A percentile compares a stretch with the other conserved stretches of the same genome.
phyloP scores from a whole-genome alignment of 2,329 filamentous ascomycete species.

The Boeremia lycopersici region DNA sequence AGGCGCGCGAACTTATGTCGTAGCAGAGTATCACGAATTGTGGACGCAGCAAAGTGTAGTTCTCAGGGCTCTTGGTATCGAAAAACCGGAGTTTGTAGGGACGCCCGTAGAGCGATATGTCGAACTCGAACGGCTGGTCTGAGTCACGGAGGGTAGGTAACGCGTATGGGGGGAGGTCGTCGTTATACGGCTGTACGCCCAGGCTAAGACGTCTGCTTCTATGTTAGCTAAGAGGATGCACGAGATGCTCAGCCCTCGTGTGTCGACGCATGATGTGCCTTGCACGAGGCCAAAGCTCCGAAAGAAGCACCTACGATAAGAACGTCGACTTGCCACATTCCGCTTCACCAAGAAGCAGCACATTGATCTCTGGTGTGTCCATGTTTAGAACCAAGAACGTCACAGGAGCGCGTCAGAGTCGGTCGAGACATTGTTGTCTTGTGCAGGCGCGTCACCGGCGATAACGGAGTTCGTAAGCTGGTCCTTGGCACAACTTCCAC shows the following conservation, averaged over 20 bases:
- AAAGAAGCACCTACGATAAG: conserved; percentile 58
- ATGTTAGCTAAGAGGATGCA: not conserved
- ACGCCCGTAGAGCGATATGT: conserved; percentile 62
- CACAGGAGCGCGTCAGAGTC: conserved; percentile 2
- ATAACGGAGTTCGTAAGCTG: conserved; percentile 7
- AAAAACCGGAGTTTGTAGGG: conserved; percentile 62
- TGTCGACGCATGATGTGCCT: not conserved
- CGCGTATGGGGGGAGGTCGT: conserved; percentile 40
- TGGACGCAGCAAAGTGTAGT: conserved; percentile 61
- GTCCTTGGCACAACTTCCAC: not conserved
- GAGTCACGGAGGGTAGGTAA: conserved; percentile 57
- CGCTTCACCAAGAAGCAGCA: conserved; percentile 64
- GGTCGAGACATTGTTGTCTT: conserved; percentile 21
- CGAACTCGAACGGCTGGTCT: conserved; percentile 65
- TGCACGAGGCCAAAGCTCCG: not conserved
- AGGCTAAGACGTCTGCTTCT: conserved; percentile 37
- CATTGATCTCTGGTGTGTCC: conserved; percentile 49
- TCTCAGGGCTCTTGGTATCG: conserved; percentile 63
- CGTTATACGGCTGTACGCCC: conserved; percentile 34
- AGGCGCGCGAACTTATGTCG: conserved; percentile 60
- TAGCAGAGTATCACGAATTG: conserved; percentile 64
- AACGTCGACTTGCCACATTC: conserved; percentile 69
- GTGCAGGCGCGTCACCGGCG: not conserved
- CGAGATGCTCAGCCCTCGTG: too few species aligned
- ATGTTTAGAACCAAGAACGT: conserved; percentile 17